phyloP scores from a whole-genome alignment of 805 yeast genomes.

The baker's yeast (Saccharomyces cerevisiae) region DNA sequence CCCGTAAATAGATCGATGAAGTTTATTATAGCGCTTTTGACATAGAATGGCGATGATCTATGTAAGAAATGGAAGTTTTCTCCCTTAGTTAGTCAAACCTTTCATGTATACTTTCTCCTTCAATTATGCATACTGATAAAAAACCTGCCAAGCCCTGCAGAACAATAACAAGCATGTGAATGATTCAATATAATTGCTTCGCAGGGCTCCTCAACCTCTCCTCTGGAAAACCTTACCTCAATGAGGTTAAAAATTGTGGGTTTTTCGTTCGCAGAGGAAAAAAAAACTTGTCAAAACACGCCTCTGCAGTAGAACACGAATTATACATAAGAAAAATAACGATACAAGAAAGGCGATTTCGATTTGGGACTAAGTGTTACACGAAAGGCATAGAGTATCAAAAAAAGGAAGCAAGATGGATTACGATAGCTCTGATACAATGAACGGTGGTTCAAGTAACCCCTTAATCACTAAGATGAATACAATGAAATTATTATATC shows the following conservation, averaged over 20 bases:
- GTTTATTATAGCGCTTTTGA: constrained; percentile 22
- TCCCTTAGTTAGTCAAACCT: background rate
- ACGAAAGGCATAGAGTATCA: background rate
- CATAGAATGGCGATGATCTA: constrained; percentile 14
- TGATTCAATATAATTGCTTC: background rate
- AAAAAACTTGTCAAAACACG: background rate
- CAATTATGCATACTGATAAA: constrained; percentile 6
- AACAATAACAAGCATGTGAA: constrained; percentile 2
- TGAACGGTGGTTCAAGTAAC: background rate
- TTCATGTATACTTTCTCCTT: background rate
- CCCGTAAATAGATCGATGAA: constrained; percentile 32
- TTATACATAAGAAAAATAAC: background rate
- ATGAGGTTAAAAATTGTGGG: background rate
- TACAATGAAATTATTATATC: constrained; percentile 2
- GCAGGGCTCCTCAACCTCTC: background rate
- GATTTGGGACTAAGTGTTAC: background rate
- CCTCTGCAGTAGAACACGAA: background rate
- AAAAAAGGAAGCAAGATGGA: background rate
- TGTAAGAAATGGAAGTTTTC: background rate
- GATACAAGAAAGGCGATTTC: background rate
- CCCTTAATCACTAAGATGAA: background rate
- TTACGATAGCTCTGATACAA: background rate
- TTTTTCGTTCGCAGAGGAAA: background rate
- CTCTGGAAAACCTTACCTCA: background rate
- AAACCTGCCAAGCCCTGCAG: constrained; percentile 6